Percentiles rank a stretch among this genome's conserved stretches.
Evolutionary conservation across 2,329 filamentous ascomycete species (phyloP).

Genomic region (Ascochyta pisi): DNA sequence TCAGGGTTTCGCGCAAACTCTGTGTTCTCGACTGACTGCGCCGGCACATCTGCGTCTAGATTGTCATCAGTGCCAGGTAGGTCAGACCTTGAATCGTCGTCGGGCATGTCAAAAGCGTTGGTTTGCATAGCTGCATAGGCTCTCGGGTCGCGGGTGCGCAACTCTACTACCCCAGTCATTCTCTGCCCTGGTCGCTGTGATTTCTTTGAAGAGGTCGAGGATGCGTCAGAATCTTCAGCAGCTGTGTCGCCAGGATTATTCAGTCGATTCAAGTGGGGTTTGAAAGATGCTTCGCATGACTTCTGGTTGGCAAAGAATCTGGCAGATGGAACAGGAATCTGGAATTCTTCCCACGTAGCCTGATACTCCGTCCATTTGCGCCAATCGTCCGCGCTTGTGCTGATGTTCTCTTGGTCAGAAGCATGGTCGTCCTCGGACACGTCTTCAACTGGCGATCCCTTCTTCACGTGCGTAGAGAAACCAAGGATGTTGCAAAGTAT

Average conservation of each 20-base stretch:
- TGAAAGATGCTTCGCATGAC: not conserved
- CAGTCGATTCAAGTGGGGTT: not conserved
- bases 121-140: conserved; percentile 35
- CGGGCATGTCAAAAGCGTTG: conserved; percentile 1
- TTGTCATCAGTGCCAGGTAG: conserved; percentile 5
- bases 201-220: not conserved
- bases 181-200: conserved; percentile 1
- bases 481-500: conserved; percentile 55
- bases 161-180: conserved; percentile 18
- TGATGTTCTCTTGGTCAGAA: conserved; percentile 31
- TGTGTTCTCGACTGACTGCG: conserved; percentile 11
- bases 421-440: conserved; percentile 28
- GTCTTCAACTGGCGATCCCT: conserved; percentile 27
- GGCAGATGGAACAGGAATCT: conserved; percentile 20
- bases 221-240: conserved; percentile 4
- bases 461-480: conserved; percentile 25
- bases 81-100: not conserved
- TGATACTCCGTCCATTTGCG: conserved; percentile 54
- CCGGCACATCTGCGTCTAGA: conserved; percentile 7
- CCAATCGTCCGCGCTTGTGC: conserved; percentile 56
- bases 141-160: conserved; percentile 27
- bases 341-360: conserved; percentile 58
- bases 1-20: not conserved
- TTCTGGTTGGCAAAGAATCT: conserved; percentile 33
- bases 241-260: not conserved